Evolutionary conservation across 2,329 filamentous ascomycete species (phyloP), one percentile per base, ranked within the genome.

Genomic region (Fusarium acutatum): DNA sequence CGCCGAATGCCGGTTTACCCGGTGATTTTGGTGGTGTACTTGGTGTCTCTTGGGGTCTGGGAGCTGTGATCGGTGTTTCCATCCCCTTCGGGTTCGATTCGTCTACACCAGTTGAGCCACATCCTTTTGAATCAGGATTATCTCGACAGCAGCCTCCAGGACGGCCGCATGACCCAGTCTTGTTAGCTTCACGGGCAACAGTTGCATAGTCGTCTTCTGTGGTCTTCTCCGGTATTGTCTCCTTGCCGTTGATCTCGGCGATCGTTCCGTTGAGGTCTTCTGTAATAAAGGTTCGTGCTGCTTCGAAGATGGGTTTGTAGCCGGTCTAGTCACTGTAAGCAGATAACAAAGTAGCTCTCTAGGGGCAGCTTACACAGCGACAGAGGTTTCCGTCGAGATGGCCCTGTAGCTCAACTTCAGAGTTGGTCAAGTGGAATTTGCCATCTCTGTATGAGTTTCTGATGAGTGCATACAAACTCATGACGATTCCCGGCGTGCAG

Each of bases 261-360:
- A 60, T 38, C 3, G 47, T 41, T n/a, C 47, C 58, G 35, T 60
- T 54, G n/a, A 60, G 58, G 20, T 60, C 58, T 18, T 56, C 46
- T 34, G 58, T 60, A 15, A 56, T 60, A 7, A 60, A 60, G 4
- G 58, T 60, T 56, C 58, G 28, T 34, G 58, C 58, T 8, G 58
- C 58, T 41, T 60, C 58, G 18, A 60, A 60, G 3, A 60, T 60
- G n/a, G 58, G 58, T 14, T 60, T 60, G n/a, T 60, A 60, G 22
- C 58, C 58, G 1, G 58, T 60, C 58, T 60, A 17, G 18, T 10
- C 2, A 4, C 13, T 34, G 17, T 60, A 7, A 60, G 35, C 13
- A 12, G 15, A 20, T 11, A 1, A 7, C 0, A 3, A 12, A 4
- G 0, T 12, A 6, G 12, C 1, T 17, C 0, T 15, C 1, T 0